phyloP scores from a whole-genome alignment of 31 red algal genomes.

The Odonthalia washingtoniensis region DNA sequence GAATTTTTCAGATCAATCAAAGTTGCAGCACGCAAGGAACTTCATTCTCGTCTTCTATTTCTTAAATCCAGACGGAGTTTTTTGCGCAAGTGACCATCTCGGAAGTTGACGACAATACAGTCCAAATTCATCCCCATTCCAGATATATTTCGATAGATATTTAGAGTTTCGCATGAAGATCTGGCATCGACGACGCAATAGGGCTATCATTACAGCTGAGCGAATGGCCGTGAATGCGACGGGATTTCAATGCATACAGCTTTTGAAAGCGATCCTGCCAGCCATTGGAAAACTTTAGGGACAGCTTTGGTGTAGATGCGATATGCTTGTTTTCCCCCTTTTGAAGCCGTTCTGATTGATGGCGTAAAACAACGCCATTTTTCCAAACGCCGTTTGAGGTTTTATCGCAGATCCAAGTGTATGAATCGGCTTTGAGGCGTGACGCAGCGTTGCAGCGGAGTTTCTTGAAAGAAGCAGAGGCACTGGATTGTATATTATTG shows the following conservation, averaged over 20 bases:
- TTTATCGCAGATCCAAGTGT: neutral
- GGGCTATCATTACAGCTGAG: neutral
- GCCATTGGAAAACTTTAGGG: slow-evolving; percentile 23
- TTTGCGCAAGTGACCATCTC: neutral
- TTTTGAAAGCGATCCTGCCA: slow-evolving; percentile 32
- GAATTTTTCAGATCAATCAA: slow-evolving; percentile 20
- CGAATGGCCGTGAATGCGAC: slow-evolving; percentile 11
- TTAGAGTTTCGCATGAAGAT: neutral
- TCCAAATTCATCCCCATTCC: slow-evolving; percentile 44
- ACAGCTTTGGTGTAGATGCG: neutral
- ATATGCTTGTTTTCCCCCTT: no score
- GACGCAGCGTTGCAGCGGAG: neutral
- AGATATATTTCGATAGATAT: slow-evolving; percentile 1
- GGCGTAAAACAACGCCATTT: no score
- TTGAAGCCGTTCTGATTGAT: no score
- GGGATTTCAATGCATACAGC: neutral
- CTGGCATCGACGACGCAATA: neutral
- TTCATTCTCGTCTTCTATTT: slow-evolving; percentile 34
- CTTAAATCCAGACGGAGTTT: slow-evolving; percentile 13
- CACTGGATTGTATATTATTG: neutral
- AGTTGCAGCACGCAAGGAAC: no score
- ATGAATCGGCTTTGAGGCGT: neutral
- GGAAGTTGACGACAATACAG: slow-evolving; percentile 12
- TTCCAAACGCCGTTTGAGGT: neutral
- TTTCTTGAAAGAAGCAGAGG: neutral